A percentile compares a stretch with the other conserved stretches of the same genome.
These are phyloP conservation scores for Penicillium angulare DNA, from an alignment of 495 filamentous ascomycete genomes.

Conservation along the genomic window DNA sequence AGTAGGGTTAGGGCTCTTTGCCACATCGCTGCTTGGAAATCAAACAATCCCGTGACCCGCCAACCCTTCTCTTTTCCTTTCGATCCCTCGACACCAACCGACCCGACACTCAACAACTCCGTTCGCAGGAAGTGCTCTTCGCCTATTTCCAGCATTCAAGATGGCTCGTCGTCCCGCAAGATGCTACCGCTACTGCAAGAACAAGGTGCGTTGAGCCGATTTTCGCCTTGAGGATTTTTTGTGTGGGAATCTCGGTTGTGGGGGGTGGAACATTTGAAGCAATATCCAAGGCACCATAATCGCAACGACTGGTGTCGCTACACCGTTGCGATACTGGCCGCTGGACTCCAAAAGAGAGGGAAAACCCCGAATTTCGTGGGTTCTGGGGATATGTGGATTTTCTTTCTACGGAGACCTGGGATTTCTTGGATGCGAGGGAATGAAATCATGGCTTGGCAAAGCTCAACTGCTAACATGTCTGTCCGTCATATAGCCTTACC, in stretches of 20 bases:
- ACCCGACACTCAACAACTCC: conserved; percentile 38
- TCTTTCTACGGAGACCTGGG: background rate
- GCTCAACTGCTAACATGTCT: conserved; percentile 26
- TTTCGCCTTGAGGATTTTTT: conserved; percentile 31
- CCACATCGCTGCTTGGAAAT: conserved; percentile 52
- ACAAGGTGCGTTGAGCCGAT: conserved; percentile 78
- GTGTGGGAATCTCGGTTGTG: conserved; percentile 36
- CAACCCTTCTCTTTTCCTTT: conserved; percentile 36
- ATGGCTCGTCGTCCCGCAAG: conserved; percentile 98
- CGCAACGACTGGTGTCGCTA: background rate
- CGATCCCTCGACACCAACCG: conserved; percentile 39
- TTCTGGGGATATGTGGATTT: background rate
- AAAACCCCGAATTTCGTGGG: background rate
- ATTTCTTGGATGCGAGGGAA: background rate
- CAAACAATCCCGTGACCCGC: conserved; percentile 41
- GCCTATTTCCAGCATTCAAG: conserved; percentile 64
- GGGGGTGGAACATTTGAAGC: conserved; percentile 13
- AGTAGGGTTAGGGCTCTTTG: conserved; percentile 49
- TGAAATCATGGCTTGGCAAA: conserved; percentile 9
- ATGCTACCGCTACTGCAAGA: conserved; percentile 99
- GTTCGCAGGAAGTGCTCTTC: conserved; percentile 56
- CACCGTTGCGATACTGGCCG: background rate
- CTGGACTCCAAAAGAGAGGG: too few species aligned
- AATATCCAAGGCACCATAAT: conserved; percentile 9
- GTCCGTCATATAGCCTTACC: conserved; percentile 71